A percentile compares a stretch with the other conserved stretches of the same genome.
These are phyloP conservation scores for Lyophyllum decastes DNA, from an alignment of 768 basidiomycete species.

Conservation along the genomic window DNA sequence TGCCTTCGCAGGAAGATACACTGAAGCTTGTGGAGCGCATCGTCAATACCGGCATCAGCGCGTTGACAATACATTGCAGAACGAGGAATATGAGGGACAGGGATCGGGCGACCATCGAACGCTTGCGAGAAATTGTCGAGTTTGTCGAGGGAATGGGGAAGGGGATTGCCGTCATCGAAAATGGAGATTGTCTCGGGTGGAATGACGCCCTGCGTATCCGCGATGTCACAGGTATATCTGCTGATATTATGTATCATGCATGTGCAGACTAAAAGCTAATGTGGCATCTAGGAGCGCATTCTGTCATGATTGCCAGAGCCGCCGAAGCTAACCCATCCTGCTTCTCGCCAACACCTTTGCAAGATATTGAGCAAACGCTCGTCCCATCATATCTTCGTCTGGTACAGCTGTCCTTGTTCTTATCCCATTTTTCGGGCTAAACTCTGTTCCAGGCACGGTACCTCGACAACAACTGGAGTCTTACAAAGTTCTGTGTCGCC, in stretches of 20 bases:
- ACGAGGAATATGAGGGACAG: conserved; percentile 88
- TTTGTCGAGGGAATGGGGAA: conserved; percentile 74
- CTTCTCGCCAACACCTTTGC: conserved; percentile 70
- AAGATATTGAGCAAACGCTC: conserved; percentile 68
- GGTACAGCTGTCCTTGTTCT: conserved; percentile 36
- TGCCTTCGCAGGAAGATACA: conserved; percentile 87
- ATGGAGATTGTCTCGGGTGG: conserved; percentile 86
- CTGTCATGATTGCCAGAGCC: conserved; percentile 95
- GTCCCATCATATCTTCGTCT: conserved; percentile 75
- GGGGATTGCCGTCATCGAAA: conserved; percentile 88
- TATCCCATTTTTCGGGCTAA: not conserved
- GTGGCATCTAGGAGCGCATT: conserved; percentile 63
- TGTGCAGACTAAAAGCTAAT: not conserved
- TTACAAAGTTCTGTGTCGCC: conserved; percentile 85
- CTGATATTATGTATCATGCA: not conserved
- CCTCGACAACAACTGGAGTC: conserved; percentile 75
- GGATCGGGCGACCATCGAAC: conserved; percentile 76
- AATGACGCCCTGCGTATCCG: conserved; percentile 79
- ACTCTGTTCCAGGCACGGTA: conserved; percentile 58
- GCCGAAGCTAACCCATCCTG: conserved; percentile 93
- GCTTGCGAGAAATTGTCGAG: conserved; percentile 84
- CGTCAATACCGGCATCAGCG: conserved; percentile 83
- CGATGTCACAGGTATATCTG: conserved; percentile 61
- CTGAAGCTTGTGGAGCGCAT: conserved; percentile 88
- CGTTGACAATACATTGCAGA: conserved; percentile 93